phyloP scores from a whole-genome alignment of 495 filamentous ascomycete species.

The Neurospora pannonica region DNA sequence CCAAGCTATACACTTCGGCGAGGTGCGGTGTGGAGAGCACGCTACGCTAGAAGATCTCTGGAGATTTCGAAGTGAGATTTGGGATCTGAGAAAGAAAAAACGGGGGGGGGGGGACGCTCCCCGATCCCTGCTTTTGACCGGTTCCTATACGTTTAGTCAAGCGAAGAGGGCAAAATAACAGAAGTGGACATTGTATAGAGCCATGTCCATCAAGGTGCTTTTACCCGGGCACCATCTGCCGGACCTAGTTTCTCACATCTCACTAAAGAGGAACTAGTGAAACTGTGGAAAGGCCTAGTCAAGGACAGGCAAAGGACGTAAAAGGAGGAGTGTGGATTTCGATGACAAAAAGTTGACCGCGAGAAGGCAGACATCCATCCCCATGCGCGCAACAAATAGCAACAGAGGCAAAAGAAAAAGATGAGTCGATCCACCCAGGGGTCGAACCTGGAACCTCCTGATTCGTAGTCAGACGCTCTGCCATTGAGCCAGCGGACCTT shows the following conservation, averaged over 20 bases:
- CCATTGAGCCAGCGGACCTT: neutral
- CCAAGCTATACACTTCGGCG: neutral
- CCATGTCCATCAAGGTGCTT: neutral
- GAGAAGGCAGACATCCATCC: neutral
- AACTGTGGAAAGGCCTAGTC: neutral
- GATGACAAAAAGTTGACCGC: neutral
- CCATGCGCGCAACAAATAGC: neutral
- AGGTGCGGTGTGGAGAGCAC: neutral
- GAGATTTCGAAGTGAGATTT: neutral
- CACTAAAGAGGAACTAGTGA: neutral
- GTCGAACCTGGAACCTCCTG: neutral
- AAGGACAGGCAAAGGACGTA: neutral
- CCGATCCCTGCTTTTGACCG: neutral
- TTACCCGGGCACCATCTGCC: neutral
- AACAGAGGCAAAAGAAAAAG: neutral
- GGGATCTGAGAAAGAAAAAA: neutral
- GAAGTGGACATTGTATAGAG: neutral
- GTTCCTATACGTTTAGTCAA: neutral
- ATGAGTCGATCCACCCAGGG: neutral
- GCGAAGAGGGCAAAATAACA: neutral
- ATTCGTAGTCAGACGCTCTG: neutral
- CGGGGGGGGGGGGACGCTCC: neutral
- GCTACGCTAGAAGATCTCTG: neutral
- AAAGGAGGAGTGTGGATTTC: neutral
- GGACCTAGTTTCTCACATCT: neutral